phyloP scores from a whole-genome alignment of 2,329 filamentous ascomycete genomes.

The Paracamarosporium sp. region DNA sequence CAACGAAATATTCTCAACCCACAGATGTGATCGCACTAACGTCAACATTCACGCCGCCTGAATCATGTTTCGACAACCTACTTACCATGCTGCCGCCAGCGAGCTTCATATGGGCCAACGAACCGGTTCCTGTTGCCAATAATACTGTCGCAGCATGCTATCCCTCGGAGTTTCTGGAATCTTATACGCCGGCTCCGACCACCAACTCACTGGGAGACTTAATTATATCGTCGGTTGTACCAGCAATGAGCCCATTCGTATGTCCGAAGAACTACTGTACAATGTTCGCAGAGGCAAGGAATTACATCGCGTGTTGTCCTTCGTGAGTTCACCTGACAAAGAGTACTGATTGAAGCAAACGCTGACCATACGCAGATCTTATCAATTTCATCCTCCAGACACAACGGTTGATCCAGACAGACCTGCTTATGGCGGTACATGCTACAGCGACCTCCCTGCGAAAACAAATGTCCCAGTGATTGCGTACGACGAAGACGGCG shows the following conservation, averaged over 20 bases:
- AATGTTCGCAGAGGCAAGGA: slow-evolving; percentile 19
- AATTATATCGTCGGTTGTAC: slow-evolving; percentile 23
- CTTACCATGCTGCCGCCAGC: slow-evolving; percentile 31
- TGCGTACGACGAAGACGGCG: slow-evolving; percentile 22
- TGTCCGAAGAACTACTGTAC: slow-evolving; percentile 33
- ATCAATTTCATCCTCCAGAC: slow-evolving; percentile 22
- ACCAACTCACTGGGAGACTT: slow-evolving; percentile 6
- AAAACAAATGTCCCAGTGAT: slow-evolving; percentile 22
- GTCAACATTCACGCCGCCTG: slow-evolving; percentile 32
- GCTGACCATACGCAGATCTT: slow-evolving; percentile 19
- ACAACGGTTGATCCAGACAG: slow-evolving; percentile 21
- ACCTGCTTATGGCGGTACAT: slow-evolving; percentile 35
- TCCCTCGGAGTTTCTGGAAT: slow-evolving; percentile 28
- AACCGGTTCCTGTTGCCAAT: slow-evolving; percentile 28
- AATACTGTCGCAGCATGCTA: slow-evolving; percentile 30
- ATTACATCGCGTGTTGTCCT: slow-evolving; percentile 38
- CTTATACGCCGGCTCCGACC: slow-evolving; percentile 25
- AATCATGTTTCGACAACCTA: slow-evolving; percentile 28
- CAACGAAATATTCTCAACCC: slow-evolving; percentile 14
- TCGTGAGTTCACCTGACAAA: slow-evolving; percentile 18
- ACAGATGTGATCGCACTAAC: slow-evolving; percentile 24
- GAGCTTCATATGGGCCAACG: slow-evolving; percentile 34
- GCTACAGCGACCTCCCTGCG: slow-evolving; percentile 28
- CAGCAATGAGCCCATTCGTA: slow-evolving; percentile 32
- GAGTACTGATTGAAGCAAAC: neutral